These are phyloP conservation scores for Apiotrichum veenhuisii DNA, from an alignment of 1,284 basidiomycete genomes.

Conservation along the genomic window DNA sequence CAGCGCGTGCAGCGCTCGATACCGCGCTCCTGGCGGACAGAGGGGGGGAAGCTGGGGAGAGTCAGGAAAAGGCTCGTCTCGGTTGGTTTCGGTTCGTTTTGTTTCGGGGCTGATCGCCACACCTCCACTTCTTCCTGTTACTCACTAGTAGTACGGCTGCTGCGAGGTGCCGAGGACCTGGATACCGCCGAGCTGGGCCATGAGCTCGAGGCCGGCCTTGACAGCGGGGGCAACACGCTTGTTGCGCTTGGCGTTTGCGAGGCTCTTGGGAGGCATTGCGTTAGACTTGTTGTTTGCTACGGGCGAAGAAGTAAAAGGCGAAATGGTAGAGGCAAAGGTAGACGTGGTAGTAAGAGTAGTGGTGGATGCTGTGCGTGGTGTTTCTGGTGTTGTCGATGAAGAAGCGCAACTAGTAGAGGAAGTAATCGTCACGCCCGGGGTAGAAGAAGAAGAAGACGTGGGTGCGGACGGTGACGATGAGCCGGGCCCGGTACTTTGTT, in stretches of 20 bases:
- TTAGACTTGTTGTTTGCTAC: not conserved
- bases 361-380: not conserved
- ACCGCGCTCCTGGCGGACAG: slow-evolving; percentile 2
- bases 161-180: slow-evolving; percentile 7
- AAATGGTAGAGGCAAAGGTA: not conserved
- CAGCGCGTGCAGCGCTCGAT: slow-evolving; percentile 14
- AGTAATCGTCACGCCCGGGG: not conserved
- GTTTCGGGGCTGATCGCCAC: no score
- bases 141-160: slow-evolving; percentile 13
- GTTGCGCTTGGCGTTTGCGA: slow-evolving; percentile 4
- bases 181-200: slow-evolving; percentile 14
- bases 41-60: slow-evolving; percentile 8
- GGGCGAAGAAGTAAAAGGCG: not conserved
- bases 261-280: slow-evolving; percentile 7
- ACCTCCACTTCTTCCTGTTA: no score
- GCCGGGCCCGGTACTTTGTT: not conserved
- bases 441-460: not conserved
- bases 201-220: slow-evolving; percentile 13
- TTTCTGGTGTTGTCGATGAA: not conserved
- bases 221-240: slow-evolving; percentile 3
- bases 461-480: not conserved
- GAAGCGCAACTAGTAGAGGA: not conserved
- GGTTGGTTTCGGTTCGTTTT: no score
- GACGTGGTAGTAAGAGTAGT: not conserved
- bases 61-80: no score